Evolutionary conservation across 2,329 filamentous ascomycete species (phyloP), one percentile per base, ranked within the genome.

Genomic region (Trichoderma gracile): DNA sequence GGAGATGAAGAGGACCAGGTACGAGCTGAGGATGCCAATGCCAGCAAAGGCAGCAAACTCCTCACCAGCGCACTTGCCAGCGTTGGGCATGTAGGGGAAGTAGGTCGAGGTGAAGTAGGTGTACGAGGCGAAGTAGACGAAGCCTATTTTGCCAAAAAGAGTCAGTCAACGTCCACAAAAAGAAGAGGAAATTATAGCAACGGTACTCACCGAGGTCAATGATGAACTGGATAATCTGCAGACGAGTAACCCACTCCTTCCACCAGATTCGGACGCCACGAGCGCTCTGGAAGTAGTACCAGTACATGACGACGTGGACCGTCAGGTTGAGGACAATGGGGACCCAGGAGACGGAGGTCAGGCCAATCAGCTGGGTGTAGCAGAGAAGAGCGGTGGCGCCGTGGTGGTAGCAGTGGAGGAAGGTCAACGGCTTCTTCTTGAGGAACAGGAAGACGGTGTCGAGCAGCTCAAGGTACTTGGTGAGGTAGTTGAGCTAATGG

Each of bases 221-320:
- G 77, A 98, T 86, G 81, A 98, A 98, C 78, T 98, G 94, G 73
- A 91, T 87, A 79, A 98, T 98, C 81, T 98, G 94, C 75, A 97
- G 90, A 75, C 93, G 91, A 72, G 94, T 98, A 77, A 98, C 96
- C 90, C 94, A 98, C 82, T 97, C 92, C 90, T 98, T 98, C 94
- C 94, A 98, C 93, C 93, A 97, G 80, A 97, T 95, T 74, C 89
- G 89, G 78, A 98, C 87, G 71, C 95, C 95, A 72, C 94, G 93
- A 63, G 94, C 93, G 75, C 92, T 94, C 85, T 98, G 94, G 89
- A 98, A 98, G 87, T 98, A 98, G 88, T 98, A 98, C 93, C 93
- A 97, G 89, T 98, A 98, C 94, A 98, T 98, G 76, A 97, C 91
- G 65, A 98, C 94, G 81, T 98, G 94, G 63, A 98, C 94, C 68